phyloP scores from a whole-genome alignment of 75 land plant species.

The Pinus tabuliformis region DNA sequence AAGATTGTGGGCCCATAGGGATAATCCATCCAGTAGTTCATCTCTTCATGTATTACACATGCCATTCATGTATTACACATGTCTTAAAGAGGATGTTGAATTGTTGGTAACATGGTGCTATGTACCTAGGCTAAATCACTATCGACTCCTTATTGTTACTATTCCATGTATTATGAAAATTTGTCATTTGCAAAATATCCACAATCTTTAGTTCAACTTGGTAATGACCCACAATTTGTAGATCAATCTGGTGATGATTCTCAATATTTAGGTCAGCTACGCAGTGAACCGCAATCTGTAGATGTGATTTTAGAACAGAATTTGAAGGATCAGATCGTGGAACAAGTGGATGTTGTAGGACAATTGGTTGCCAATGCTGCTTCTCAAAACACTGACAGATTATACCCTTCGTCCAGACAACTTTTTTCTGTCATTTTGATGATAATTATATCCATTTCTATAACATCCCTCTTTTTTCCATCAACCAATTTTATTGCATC shows the following conservation, averaged over 20 bases:
- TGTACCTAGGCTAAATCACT: too few relatives aligned
- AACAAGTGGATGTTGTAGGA: not conserved
- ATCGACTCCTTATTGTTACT: too few relatives aligned
- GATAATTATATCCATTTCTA: not conserved
- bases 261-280: not conserved
- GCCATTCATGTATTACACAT: too few relatives aligned
- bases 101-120: too few relatives aligned
- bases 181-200: not conserved
- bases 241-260: not conserved
- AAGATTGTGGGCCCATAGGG: too few relatives aligned
- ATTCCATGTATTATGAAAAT: too few relatives aligned
- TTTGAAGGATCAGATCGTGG: not conserved
- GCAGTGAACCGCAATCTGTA: not conserved
- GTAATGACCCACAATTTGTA: not conserved
- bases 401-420: not conserved
- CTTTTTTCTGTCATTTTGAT: not conserved
- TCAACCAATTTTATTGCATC: not conserved
- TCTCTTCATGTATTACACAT: too few relatives aligned
- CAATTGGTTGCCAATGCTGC: too few relatives aligned
- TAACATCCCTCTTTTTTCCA: not conserved
- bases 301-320: not conserved
- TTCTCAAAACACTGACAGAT: not conserved
- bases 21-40: too few relatives aligned
- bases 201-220: not conserved
- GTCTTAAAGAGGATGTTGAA: too few relatives aligned